Percentiles rank a stretch among this genome's conserved stretches.
Evolutionary conservation across 257 asterid species (phyloP).

Genomic region (Prunella vulgaris): DNA sequence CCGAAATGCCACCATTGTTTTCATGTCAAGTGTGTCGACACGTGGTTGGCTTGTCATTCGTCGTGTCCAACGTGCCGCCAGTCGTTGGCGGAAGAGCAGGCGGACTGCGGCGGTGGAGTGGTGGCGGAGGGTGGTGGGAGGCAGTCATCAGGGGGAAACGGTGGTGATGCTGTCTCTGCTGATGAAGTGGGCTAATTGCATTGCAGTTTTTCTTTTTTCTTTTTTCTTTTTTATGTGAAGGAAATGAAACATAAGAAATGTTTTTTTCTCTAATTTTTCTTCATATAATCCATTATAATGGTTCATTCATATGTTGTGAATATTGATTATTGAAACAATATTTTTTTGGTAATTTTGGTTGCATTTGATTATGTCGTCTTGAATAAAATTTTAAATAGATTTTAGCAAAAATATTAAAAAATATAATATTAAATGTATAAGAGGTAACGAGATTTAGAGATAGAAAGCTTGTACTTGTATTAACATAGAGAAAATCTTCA

Average conservation of each 20-base stretch:
- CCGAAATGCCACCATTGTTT: constrained; percentile 70
- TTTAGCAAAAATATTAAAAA: too few relatives aligned
- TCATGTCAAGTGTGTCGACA: constrained; percentile 67
- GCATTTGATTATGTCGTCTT: too few relatives aligned
- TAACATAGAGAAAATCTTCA: too few relatives aligned
- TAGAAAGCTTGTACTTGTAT: too few relatives aligned
- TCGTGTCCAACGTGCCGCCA: constrained; percentile 82
- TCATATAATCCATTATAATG: background rate
- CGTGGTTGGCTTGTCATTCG: constrained; percentile 68
- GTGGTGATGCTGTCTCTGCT: constrained; percentile 25
- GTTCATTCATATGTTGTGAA: background rate
- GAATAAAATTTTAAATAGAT: too few relatives aligned
- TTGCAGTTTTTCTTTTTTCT: background rate
- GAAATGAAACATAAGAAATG: background rate
- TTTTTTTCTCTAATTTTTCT: background rate
- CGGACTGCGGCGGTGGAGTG: constrained; percentile 21
- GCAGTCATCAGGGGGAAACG: constrained; percentile 14
- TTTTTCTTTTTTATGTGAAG: background rate
- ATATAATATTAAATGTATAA: too few relatives aligned
- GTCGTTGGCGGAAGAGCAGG: constrained; percentile 40
- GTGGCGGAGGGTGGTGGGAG: constrained; percentile 29
- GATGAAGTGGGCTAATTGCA: constrained; percentile 45
- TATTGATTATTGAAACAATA: background rate
- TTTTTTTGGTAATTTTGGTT: too few relatives aligned
- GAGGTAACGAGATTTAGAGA: too few relatives aligned